Percentiles rank a stretch among this genome's conserved stretches.
Evolutionary conservation across 2,329 filamentous ascomycete genomes (phyloP).

Genomic region (Fusarium decemcellulare): DNA sequence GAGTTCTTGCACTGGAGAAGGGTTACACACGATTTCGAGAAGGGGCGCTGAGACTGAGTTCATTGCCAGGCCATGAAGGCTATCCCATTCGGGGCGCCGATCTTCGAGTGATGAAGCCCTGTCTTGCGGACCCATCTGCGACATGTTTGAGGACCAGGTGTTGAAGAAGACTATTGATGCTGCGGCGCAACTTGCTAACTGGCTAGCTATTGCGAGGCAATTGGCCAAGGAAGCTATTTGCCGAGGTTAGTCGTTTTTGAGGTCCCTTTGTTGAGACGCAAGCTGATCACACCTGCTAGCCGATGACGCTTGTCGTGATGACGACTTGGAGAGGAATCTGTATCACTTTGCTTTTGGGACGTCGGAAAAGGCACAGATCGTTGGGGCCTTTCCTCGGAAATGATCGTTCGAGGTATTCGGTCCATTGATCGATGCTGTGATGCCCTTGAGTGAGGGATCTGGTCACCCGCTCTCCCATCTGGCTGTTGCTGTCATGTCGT

Average conservation of each 20-base stretch:
- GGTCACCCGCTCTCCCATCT: background rate
- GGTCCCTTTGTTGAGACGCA: background rate
- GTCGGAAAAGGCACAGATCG: slow-evolving; percentile 27
- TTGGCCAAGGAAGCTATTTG: slow-evolving; percentile 50
- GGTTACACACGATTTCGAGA: slow-evolving; percentile 5
- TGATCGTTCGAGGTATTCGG: background rate
- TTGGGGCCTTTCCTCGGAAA: slow-evolving; percentile 9
- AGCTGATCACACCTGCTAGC: slow-evolving; percentile 28
- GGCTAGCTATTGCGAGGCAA: slow-evolving; percentile 39
- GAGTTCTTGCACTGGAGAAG: slow-evolving; percentile 26
- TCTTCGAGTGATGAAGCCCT: slow-evolving; percentile 39
- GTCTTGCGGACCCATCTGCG: slow-evolving; percentile 31
- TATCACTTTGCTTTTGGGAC: slow-evolving; percentile 55
- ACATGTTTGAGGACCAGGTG: slow-evolving; percentile 42
- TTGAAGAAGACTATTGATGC: slow-evolving; percentile 44
- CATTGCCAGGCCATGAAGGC: slow-evolving; percentile 47
- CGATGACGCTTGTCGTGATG: slow-evolving; percentile 47
- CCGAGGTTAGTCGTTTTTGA: slow-evolving; percentile 38
- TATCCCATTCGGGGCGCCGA: slow-evolving; percentile 47
- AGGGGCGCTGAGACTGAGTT: slow-evolving; percentile 13
- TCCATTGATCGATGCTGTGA: background rate
- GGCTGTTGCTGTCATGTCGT: slow-evolving; percentile 2
- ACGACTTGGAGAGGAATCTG: slow-evolving; percentile 52
- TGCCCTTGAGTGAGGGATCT: background rate
- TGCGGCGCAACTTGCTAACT: slow-evolving; percentile 28